Conservation (phyloP, 805 yeast genomes). For the Kregervanrija pseudodelftensis region DNA sequence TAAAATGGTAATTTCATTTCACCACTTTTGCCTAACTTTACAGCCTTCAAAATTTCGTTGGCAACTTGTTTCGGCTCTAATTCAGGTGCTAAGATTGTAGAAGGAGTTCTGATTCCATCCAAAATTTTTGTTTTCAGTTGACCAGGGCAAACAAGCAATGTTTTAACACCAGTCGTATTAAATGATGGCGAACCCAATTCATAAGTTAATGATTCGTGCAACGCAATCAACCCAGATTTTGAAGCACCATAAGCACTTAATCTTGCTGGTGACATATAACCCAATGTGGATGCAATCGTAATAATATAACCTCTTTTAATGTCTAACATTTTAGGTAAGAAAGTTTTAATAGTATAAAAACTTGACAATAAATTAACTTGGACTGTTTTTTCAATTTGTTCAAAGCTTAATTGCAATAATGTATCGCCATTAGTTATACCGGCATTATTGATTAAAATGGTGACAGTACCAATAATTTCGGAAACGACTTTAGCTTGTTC, state of each 20-base stretch:
- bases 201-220: slow-evolving; percentile 74
- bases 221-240: slow-evolving; percentile 76
- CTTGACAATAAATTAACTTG: slow-evolving; percentile 65
- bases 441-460: slow-evolving; percentile 79
- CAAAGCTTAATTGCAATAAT: slow-evolving; percentile 44
- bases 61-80: slow-evolving; percentile 68
- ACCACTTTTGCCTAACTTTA: slow-evolving; percentile 57
- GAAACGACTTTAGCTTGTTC: slow-evolving; percentile 34
- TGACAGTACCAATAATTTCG: slow-evolving; percentile 48
- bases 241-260: slow-evolving; percentile 83
- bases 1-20: slow-evolving; percentile 71
- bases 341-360: slow-evolving; percentile 60
- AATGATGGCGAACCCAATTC: slow-evolving; percentile 53
- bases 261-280: slow-evolving; percentile 77
- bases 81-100: slow-evolving; percentile 72
- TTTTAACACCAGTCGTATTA: slow-evolving; percentile 48
- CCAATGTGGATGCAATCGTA: slow-evolving; percentile 78
- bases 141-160: slow-evolving; percentile 80
- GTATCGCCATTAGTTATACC: slow-evolving; percentile 60
- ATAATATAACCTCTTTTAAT: slow-evolving; percentile 65
- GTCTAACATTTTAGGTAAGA: slow-evolving; percentile 66
- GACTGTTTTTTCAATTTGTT: slow-evolving; percentile 55
- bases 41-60: slow-evolving; percentile 41
- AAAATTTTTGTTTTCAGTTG: slow-evolving; percentile 77
- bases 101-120: slow-evolving; percentile 65